Conservation (phyloP, 805 yeast genomes). For the Candida dajiaensis region DNA sequence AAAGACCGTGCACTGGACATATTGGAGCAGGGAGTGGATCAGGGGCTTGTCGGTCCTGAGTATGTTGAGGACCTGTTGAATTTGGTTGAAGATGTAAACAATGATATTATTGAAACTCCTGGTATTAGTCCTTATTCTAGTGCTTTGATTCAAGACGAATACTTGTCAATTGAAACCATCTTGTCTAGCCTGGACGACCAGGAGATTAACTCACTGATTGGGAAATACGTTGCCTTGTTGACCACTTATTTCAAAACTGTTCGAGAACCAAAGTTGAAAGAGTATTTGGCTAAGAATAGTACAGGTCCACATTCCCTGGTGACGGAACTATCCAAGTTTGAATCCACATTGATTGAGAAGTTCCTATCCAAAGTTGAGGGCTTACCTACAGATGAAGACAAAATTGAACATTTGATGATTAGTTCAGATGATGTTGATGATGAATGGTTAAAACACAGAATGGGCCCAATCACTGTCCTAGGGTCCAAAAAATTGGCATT, state of each 20-base stretch:
- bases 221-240: slow-evolving; percentile 16
- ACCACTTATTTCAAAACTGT: slow-evolving; percentile 9
- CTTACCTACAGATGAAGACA: slow-evolving; percentile 6
- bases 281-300: not conserved
- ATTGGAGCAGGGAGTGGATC: slow-evolving; percentile 10
- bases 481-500: slow-evolving; percentile 6
- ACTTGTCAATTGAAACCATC: slow-evolving; percentile 8
- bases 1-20: slow-evolving; percentile 15
- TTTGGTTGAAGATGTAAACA: slow-evolving; percentile 15
- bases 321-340: slow-evolving; percentile 13
- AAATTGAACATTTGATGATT: slow-evolving; percentile 13
- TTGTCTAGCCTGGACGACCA: slow-evolving; percentile 8
- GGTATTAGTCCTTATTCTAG: slow-evolving; percentile 18
- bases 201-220: slow-evolving; percentile 15
- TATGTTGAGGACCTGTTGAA: slow-evolving; percentile 10
- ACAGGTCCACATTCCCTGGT: slow-evolving; percentile 11
- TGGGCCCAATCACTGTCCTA: slow-evolving; percentile 16
- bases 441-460: slow-evolving; percentile 20
- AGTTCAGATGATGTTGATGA: slow-evolving; percentile 19
- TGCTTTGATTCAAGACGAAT: slow-evolving; percentile 9
- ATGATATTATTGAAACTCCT: slow-evolving; percentile 18
- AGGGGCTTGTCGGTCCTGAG: slow-evolving; percentile 5
- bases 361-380: slow-evolving; percentile 4
- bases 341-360: slow-evolving; percentile 8
- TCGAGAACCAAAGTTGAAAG: slow-evolving; percentile 5